Conservation (phyloP, 441 rosid species). For the Mallotus repandus region DNA sequence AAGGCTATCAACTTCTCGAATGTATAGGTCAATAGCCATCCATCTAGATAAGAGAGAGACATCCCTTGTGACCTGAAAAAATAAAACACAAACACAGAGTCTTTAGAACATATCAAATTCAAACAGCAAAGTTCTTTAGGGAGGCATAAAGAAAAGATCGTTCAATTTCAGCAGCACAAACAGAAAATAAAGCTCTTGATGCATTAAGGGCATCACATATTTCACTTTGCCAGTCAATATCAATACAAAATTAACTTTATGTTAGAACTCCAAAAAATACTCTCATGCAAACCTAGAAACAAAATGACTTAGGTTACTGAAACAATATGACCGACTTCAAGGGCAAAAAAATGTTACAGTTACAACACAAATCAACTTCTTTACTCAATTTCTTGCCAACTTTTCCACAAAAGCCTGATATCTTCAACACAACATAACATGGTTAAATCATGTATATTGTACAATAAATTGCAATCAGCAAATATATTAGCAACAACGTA, state of each 20-base stretch:
- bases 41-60: slow-evolving; percentile 95
- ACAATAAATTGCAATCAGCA: not conserved
- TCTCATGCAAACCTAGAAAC: not conserved
- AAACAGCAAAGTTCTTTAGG: slow-evolving; percentile 9
- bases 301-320: not conserved
- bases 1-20: slow-evolving; percentile 86
- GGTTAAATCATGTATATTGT: not conserved
- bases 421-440: not conserved
- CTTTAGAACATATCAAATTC: not conserved
- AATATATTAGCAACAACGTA: not conserved
- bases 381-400: not conserved
- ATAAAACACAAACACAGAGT: not conserved
- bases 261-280: not conserved
- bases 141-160: not conserved
- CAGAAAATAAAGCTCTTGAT: not conserved
- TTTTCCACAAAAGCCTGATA: not conserved
- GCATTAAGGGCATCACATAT: not conserved
- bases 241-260: not conserved
- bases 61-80: slow-evolving; percentile 86
- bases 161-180: too few species aligned
- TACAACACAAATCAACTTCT: slow-evolving; percentile 5
- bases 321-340: not conserved
- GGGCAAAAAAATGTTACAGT: not conserved
- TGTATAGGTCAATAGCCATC: slow-evolving; percentile 94
- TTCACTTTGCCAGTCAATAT: not conserved